A percentile compares a stretch with the other conserved stretches of the same genome.
Evolutionary conservation across 306 rosid genomes (phyloP).

Genomic region (Vigna angularis): DNA sequence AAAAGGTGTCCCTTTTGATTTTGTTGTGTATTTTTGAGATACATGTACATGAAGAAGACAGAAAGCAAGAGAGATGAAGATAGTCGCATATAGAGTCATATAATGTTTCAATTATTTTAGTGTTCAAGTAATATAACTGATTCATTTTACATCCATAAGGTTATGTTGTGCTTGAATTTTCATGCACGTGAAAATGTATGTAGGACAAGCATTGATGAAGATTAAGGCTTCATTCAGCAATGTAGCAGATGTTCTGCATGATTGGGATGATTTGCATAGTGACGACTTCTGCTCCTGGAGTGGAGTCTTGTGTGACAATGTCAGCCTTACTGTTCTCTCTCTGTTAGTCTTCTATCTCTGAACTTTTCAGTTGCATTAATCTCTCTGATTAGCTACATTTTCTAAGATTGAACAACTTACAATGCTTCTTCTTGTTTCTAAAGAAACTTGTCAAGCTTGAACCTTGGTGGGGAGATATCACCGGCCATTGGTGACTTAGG

Average conservation of each 20-base stretch:
- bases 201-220: constrained; percentile 33
- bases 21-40: constrained; percentile 5
- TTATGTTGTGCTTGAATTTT: neutral
- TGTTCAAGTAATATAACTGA: neutral
- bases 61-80: neutral
- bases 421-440: neutral
- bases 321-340: constrained; percentile 15
- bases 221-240: constrained; percentile 27
- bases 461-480: constrained; percentile 17
- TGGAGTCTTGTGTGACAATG: constrained; percentile 11
- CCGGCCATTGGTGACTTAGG: constrained; percentile 5
- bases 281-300: constrained; percentile 18
- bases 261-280: constrained; percentile 34
- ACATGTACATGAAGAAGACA: neutral
- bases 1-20: neutral
- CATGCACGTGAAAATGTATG: constrained; percentile 1
- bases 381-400: neutral
- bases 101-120: neutral
- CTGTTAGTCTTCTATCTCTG: constrained; percentile 6
- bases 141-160: neutral
- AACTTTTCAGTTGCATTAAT: neutral
- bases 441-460: constrained; percentile 27
- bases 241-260: constrained; percentile 28
- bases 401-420: neutral
- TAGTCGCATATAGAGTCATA: neutral